These are phyloP conservation scores for Colletotrichum lentis DNA, from an alignment of 2,329 filamentous ascomycete genomes.

Conservation along the genomic window DNA sequence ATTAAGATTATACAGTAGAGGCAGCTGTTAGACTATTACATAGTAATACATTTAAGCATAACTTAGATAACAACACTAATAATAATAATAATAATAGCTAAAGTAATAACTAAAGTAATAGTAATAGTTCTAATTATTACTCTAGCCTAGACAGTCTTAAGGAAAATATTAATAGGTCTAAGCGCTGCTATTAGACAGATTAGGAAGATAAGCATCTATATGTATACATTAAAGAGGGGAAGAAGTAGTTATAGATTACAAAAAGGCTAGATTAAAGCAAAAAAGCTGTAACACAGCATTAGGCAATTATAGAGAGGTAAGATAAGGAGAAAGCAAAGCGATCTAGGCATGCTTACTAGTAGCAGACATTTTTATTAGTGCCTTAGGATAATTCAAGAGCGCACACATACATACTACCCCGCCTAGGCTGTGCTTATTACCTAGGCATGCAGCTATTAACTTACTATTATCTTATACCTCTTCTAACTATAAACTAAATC, in stretches of 20 bases:
- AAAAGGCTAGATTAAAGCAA: conserved; percentile 5
- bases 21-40: background rate
- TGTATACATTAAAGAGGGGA: conserved; percentile 16
- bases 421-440: no score
- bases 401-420: no score
- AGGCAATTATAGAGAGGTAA: background rate
- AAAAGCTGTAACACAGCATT: conserved; percentile 4
- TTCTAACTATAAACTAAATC: no score
- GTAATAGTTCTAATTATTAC: background rate
- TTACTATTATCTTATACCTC: no score
- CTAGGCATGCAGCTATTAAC: no score
- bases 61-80: background rate
- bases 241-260: conserved; percentile 15
- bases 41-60: background rate
- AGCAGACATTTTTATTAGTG: no score
- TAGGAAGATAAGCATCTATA: conserved; percentile 6
- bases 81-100: background rate
- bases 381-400: no score
- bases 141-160: background rate
- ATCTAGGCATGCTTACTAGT: background rate
- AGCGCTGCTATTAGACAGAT: background rate
- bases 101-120: background rate
- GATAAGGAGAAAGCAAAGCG: conserved; percentile 1
- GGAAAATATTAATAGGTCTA: background rate
- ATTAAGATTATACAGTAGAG: background rate